Percentiles rank a stretch among this genome's conserved stretches.
Evolutionary conservation across 139 green algal genomes (phyloP).

Genomic region (Micractinium sp.): DNA sequence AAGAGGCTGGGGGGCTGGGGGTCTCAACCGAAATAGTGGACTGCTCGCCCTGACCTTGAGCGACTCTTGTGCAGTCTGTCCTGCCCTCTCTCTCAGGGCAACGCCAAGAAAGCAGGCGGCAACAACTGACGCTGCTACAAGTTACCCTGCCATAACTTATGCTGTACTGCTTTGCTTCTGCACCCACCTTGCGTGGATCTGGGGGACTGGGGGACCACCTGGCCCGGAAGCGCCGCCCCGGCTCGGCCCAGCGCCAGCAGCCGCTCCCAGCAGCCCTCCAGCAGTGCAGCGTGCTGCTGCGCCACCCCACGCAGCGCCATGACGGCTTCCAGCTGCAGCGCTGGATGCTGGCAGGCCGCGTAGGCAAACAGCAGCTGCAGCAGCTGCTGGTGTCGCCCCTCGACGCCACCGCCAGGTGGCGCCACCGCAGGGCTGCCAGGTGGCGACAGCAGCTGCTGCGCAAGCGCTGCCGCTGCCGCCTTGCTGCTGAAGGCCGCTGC

Average conservation of each 20-base stretch:
- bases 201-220: not conserved
- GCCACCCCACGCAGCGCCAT: constrained; percentile 42
- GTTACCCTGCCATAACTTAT: too few relatives aligned
- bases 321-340: constrained; percentile 36
- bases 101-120: too few relatives aligned
- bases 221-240: not conserved
- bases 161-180: too few relatives aligned
- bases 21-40: too few relatives aligned
- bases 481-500: constrained; percentile 61
- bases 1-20: not conserved
- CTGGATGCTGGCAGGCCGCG: not conserved
- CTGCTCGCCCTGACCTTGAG: not conserved
- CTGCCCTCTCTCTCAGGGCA: too few relatives aligned
- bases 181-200: not conserved
- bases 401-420: not conserved
- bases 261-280: constrained; percentile 13
- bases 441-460: constrained; percentile 16
- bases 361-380: constrained; percentile 29
- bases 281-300: constrained; percentile 29
- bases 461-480: not conserved
- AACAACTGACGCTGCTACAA: too few relatives aligned
- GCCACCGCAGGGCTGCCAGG: not conserved
- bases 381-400: not conserved
- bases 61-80: too few relatives aligned
- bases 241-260: not conserved